phyloP scores from a whole-genome alignment of 1,284 basidiomycete genomes.

The Cryptococcus sp. region DNA sequence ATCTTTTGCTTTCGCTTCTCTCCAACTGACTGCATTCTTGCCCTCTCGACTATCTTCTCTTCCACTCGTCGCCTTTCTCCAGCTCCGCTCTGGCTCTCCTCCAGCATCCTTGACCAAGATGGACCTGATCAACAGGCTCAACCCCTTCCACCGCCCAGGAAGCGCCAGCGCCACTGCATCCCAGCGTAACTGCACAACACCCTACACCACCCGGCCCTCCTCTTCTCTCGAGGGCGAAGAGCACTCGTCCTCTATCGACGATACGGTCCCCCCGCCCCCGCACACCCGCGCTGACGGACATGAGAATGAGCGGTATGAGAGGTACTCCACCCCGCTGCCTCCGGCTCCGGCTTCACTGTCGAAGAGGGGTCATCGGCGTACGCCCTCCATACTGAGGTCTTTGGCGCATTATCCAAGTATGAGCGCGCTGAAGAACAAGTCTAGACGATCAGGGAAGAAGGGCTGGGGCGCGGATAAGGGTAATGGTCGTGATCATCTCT shows the following conservation, averaged over 20 bases:
- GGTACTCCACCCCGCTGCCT: background rate
- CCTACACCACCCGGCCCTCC: conserved; percentile 8
- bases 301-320: background rate
- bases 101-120: conserved; percentile 6
- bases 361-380: conserved; percentile 13
- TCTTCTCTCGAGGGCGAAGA: conserved; percentile 17
- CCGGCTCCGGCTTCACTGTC: background rate
- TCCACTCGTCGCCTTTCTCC: background rate
- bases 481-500: conserved; percentile 1
- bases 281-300: conserved; percentile 9
- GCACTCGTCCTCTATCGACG: background rate
- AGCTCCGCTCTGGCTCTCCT: background rate
- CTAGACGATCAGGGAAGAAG: conserved; percentile 16
- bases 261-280: background rate
- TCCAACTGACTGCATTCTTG: background rate
- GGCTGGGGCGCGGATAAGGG: background rate
- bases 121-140: conserved; percentile 24
- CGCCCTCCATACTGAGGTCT: conserved; percentile 34
- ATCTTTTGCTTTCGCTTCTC: background rate
- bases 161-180: conserved; percentile 10
- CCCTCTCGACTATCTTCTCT: background rate
- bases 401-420: conserved; percentile 41
- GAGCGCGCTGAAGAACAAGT: conserved; percentile 30
- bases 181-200: conserved; percentile 5
- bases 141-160: conserved; percentile 19